These are phyloP conservation scores for Brasilioporus rufonigricans DNA, from an alignment of 768 basidiomycete genomes.

Conservation along the genomic window DNA sequence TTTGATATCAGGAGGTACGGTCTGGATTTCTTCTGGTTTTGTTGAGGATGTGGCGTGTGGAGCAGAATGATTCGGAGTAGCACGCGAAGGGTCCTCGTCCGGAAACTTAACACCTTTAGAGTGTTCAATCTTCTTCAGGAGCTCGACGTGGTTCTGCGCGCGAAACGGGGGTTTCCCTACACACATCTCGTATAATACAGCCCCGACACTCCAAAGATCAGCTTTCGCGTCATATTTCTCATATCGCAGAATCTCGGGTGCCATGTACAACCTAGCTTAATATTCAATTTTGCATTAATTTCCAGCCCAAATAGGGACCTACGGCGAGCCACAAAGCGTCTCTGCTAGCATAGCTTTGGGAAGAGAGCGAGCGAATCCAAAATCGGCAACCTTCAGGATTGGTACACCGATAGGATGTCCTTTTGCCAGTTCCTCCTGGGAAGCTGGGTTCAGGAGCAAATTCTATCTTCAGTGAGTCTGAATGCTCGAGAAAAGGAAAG, in stretches of 20 bases:
- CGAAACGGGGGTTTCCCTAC: constrained; percentile 94
- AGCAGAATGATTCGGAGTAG: constrained; percentile 34
- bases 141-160: constrained; percentile 93
- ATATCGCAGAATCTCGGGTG: constrained; percentile 94
- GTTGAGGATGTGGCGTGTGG: constrained; percentile 16
- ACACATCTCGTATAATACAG: constrained; percentile 93
- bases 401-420: constrained; percentile 93
- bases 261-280: constrained; percentile 84
- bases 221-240: constrained; percentile 98
- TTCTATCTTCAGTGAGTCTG: constrained; percentile 52
- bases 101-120: constrained; percentile 94
- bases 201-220: constrained; percentile 97
- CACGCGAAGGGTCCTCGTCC: constrained; percentile 69
- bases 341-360: constrained; percentile 95
- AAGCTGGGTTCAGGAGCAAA: constrained; percentile 81
- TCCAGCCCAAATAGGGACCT: constrained; percentile 33
- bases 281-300: background rate
- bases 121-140: constrained; percentile 88
- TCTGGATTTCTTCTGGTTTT: constrained; percentile 47
- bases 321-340: constrained; percentile 97
- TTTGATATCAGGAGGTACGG: constrained; percentile 83
- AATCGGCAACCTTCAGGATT: constrained; percentile 95
- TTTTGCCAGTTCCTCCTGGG: constrained; percentile 72
- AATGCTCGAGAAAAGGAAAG: background rate
- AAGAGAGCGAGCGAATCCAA: constrained; percentile 92